phyloP scores from a whole-genome alignment of 2,329 filamentous ascomycete genomes.

The Biscogniauxia sp. region DNA sequence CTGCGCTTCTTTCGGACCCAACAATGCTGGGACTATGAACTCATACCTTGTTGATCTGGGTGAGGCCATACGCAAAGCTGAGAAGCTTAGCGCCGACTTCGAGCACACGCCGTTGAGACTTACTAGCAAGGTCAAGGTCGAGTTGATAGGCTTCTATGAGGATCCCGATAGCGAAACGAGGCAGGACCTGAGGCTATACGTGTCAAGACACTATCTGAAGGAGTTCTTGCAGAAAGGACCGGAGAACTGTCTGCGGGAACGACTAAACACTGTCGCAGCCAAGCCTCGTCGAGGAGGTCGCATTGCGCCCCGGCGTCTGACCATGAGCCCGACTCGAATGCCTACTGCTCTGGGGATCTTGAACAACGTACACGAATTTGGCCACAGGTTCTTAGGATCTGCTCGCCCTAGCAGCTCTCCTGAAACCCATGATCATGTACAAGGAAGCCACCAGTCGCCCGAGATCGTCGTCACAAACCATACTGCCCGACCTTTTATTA shows the following conservation, averaged over 20 bases:
- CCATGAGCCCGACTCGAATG: constrained; percentile 8
- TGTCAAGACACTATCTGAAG: constrained; percentile 47
- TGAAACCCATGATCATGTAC: constrained; percentile 9
- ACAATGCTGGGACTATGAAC: constrained; percentile 48
- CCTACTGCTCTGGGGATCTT: constrained; percentile 24
- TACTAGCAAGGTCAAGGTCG: constrained; percentile 53
- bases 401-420: constrained; percentile 14
- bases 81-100: constrained; percentile 32
- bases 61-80: constrained; percentile 37
- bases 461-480: constrained; percentile 39
- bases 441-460: constrained; percentile 25
- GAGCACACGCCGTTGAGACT: constrained; percentile 47
- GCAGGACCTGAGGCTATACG: constrained; percentile 48
- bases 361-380: constrained; percentile 27
- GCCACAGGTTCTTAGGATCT: constrained; percentile 26
- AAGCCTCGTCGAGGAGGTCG: constrained; percentile 16
- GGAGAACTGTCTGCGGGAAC: constrained; percentile 51
- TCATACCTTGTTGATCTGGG: constrained; percentile 38
- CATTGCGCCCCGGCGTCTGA: constrained; percentile 8
- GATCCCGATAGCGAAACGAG: constrained; percentile 41
- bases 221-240: constrained; percentile 57
- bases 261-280: constrained; percentile 40
- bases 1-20: constrained; percentile 51
- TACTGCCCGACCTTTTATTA: constrained; percentile 28
- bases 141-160: constrained; percentile 60